Percentiles rank a stretch among this genome's conserved stretches.
These are phyloP conservation scores for Clathrospora elynae DNA, from an alignment of 2,329 filamentous ascomycete species.

Conservation along the genomic window DNA sequence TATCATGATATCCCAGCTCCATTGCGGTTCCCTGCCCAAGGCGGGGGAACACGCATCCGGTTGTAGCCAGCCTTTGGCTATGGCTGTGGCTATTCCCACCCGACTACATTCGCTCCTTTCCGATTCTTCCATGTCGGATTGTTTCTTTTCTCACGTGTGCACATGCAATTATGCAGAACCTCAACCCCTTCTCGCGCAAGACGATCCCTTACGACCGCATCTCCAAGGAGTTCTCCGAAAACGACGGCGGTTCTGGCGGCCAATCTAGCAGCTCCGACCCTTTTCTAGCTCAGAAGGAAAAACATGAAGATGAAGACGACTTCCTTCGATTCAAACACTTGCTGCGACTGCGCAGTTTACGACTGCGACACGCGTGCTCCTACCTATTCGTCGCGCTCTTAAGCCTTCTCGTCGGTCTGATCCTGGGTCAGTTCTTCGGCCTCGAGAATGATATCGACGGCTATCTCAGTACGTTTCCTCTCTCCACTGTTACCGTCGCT, in stretches of 20 bases:
- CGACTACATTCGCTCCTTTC: background rate
- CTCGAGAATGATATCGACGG: constrained; percentile 9
- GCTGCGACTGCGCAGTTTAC: background rate
- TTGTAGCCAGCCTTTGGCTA: too few species aligned
- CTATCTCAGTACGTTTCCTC: constrained; percentile 5
- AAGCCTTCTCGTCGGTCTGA: constrained; percentile 5
- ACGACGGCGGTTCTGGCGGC: background rate
- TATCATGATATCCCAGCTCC: too few species aligned
- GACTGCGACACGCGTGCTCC: background rate
- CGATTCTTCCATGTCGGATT: background rate
- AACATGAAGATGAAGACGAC: background rate
- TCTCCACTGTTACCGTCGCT: background rate
- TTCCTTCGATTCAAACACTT: background rate
- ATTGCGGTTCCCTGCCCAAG: too few species aligned
- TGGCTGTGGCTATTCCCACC: too few species aligned
- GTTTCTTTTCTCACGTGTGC: too few species aligned
- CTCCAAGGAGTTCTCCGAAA: constrained; percentile 2
- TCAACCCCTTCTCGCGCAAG: constrained; percentile 8
- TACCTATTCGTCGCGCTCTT: constrained; percentile 4
- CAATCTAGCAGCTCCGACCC: background rate
- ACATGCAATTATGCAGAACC: constrained; percentile 3
- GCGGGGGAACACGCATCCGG: too few species aligned
- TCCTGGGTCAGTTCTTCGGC: constrained; percentile 2
- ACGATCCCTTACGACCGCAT: constrained; percentile 4
- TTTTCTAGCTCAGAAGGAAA: background rate